Conservation (phyloP, 805 yeast species). For the Saturnispora dispora region DNA sequence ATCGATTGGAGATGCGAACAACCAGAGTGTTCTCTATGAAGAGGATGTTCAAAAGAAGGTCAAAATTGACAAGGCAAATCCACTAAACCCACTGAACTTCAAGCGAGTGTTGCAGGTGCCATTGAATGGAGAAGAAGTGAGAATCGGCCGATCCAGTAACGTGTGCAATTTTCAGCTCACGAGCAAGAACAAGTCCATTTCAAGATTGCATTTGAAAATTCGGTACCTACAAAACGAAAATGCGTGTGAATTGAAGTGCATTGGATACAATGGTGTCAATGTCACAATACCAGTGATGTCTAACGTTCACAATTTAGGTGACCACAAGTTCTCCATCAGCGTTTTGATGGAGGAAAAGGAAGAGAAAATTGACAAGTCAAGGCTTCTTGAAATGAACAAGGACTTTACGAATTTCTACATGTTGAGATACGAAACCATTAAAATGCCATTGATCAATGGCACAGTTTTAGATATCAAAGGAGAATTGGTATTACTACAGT, state of each 20-base stretch:
- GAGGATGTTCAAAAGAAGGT: not conserved
- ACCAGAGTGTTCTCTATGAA: constrained; percentile 3
- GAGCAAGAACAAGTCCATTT: constrained; percentile 45
- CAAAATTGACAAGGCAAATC: constrained; percentile 6
- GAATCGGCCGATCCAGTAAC: constrained; percentile 62
- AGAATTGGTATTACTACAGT: constrained; percentile 30
- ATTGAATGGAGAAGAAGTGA: constrained; percentile 28
- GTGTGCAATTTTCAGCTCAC: constrained; percentile 44
- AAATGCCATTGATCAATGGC: constrained; percentile 54
- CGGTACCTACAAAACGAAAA: constrained; percentile 34
- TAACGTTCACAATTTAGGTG: constrained; percentile 19
- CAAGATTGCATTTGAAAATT: constrained; percentile 56
- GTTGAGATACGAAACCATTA: constrained; percentile 51
- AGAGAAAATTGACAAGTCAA: constrained; percentile 13
- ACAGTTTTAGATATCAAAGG: constrained; percentile 65
- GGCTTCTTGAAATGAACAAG: constrained; percentile 34
- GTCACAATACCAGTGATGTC: constrained; percentile 49
- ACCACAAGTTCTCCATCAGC: constrained; percentile 16
- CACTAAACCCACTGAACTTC: constrained; percentile 8
- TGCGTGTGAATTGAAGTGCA: constrained; percentile 50
- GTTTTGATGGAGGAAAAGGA: not conserved
- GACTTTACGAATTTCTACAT: constrained; percentile 47
- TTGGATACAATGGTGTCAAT: constrained; percentile 75
- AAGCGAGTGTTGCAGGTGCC: constrained; percentile 28
- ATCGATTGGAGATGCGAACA: constrained; percentile 30